Evolutionary conservation across 2,329 filamentous ascomycete species (phyloP), one percentile per base, ranked within the genome.

Genomic region (Diaporthe aspalathi): DNA sequence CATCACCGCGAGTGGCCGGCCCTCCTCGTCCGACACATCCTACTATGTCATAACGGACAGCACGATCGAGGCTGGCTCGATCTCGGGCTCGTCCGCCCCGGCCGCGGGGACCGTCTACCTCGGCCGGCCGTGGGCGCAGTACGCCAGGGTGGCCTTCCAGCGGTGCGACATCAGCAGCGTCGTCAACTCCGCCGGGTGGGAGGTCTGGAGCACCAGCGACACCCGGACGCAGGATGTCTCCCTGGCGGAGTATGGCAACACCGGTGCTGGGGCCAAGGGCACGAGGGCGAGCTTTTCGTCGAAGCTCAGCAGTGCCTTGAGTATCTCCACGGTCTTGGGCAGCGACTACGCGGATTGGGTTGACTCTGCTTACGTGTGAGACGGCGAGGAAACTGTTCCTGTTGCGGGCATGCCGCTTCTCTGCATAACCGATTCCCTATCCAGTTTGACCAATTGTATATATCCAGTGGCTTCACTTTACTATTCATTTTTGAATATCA

Each of bases 1-100:
- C 74, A 80, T 87, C 73, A 85, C 84, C 22, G 83, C 83, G 70
- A 81, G 80, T 66, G 85, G 85, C 17, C 81, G 85, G 50, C 60
- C 78, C 47, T 69, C 70, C 11, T 79, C 79, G 16, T 76, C 78
- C 47, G 81, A 84, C 74, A 74, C 76, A 5, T 85, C 82, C 5
- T 88, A 84, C 80, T 89, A 88, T 74, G 86, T 90, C 49, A 85
- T 90, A 79, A 87, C 88, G 80, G 84, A 86, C 69, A 85, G 82
- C 65, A 83, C 78, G 54, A 77, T 89, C 52, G 77, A 80, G 3
- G 83, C 81, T n/a, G 82, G 49, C 22, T 50, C 47, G 1, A 50
- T 50, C 47, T 50, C 47, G 22, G 49, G 83, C 16, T 67, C 76
- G 0, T 81, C 82, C 12, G 78, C 72, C 7, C 82, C 84, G 11